phyloP scores from a whole-genome alignment of 768 basidiomycete species.

The Collybia sp. region DNA sequence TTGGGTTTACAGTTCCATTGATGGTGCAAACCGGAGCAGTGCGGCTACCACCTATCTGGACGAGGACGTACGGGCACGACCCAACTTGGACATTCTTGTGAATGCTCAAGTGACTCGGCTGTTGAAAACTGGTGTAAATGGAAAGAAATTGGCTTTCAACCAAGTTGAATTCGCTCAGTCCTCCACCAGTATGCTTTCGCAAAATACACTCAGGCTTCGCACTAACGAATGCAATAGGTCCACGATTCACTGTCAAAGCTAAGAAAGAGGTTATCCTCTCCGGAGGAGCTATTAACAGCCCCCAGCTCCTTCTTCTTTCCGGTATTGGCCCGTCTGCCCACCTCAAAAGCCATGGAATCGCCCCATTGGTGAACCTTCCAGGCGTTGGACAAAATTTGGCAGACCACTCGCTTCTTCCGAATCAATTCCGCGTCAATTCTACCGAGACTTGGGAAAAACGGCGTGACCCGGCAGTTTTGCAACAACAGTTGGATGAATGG shows the following conservation, averaged over 20 bases:
- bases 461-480: too few species aligned
- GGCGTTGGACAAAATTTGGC: slow-evolving; percentile 24
- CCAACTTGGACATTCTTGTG: slow-evolving; percentile 18
- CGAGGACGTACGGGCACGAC: slow-evolving; percentile 7
- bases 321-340: slow-evolving; percentile 20
- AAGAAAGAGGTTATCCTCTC: slow-evolving; percentile 26
- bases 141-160: too few species aligned
- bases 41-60: slow-evolving; percentile 21
- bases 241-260: slow-evolving; percentile 5
- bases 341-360: slow-evolving; percentile 13
- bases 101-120: slow-evolving; percentile 3
- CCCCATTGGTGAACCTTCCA: slow-evolving; percentile 19
- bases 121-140: too few species aligned
- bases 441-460: slow-evolving; percentile 12
- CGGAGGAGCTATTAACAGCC: slow-evolving; percentile 22
- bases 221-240: too few species aligned
- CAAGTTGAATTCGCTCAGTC: too few species aligned
- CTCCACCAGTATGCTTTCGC: too few species aligned
- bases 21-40: slow-evolving; percentile 22
- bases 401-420: slow-evolving; percentile 18
- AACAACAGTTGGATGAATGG: too few species aligned
- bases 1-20: slow-evolving; percentile 28
- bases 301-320: slow-evolving; percentile 23
- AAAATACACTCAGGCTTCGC: too few species aligned
- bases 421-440: slow-evolving; percentile 16